phyloP scores from a whole-genome alignment of 441 rosid genomes.

The Euphorbia schlechtendalii region DNA sequence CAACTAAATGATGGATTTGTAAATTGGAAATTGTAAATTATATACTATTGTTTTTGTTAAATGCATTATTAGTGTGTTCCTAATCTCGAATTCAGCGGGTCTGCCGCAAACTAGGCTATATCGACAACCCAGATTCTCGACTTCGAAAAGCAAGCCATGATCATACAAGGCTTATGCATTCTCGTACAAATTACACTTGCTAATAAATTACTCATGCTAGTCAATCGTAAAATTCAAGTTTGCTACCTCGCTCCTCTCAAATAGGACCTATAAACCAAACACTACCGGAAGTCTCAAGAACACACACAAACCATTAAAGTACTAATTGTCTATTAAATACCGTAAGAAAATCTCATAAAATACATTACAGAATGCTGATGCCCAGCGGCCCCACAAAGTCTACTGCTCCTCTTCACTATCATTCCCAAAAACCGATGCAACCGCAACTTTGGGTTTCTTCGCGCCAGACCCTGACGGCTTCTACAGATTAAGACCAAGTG shows the following conservation, averaged over 20 bases:
- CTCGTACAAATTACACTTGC: neutral
- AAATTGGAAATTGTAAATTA: too few species aligned
- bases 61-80: too few species aligned
- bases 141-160: too few species aligned
- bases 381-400: neutral
- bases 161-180: neutral
- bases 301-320: neutral
- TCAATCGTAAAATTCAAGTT: neutral
- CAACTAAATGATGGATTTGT: neutral
- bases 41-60: too few species aligned
- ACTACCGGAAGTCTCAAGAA: neutral
- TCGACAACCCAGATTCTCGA: too few species aligned
- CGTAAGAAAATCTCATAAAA: neutral
- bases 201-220: neutral
- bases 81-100: too few species aligned
- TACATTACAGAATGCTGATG: slow-evolving; percentile 8
- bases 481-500: slow-evolving; percentile 27
- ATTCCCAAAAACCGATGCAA: slow-evolving; percentile 62
- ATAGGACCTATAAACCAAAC: neutral
- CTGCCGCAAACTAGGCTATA: too few species aligned
- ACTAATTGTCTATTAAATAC: slow-evolving; percentile 5
- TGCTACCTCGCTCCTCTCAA: too few species aligned
- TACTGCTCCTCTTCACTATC: slow-evolving; percentile 71
- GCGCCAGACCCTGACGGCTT: slow-evolving; percentile 30
- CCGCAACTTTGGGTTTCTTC: slow-evolving; percentile 56